These are phyloP conservation scores for Wickerhamiella australiensis DNA, from an alignment of 805 yeast species.

Conservation along the genomic window DNA sequence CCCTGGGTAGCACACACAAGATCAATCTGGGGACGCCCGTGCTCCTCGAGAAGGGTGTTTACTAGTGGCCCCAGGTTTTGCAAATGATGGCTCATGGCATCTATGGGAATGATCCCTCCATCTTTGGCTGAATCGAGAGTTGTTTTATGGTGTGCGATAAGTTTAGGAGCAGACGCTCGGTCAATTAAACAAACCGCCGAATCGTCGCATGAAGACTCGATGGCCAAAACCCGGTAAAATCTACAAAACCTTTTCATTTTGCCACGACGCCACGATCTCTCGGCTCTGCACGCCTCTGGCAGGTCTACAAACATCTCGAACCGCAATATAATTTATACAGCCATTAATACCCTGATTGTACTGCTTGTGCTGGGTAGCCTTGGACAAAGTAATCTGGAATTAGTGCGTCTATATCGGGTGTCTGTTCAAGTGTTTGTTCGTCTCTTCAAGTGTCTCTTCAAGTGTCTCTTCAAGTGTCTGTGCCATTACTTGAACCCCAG, in stretches of 20 bases:
- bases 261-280: background rate
- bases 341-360: no score
- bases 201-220: constrained; percentile 93
- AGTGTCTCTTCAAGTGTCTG: no score
- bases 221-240: constrained; percentile 58
- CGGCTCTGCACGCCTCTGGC: no score
- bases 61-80: constrained; percentile 42
- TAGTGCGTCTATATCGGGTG: no score
- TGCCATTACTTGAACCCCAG: no score
- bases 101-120: constrained; percentile 85
- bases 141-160: constrained; percentile 46
- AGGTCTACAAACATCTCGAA: no score
- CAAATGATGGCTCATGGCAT: constrained; percentile 74
- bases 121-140: constrained; percentile 52
- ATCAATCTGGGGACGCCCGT: constrained; percentile 34
- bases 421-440: no score
- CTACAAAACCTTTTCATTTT: constrained; percentile 6
- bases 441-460: no score
- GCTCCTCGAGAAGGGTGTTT: constrained; percentile 30
- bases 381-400: no score
- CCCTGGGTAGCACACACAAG: constrained; percentile 85
- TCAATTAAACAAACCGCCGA: constrained; percentile 75
- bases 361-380: no score
- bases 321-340: no score
- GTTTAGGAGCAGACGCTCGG: constrained; percentile 35